Evolutionary conservation across 257 asterid species (phyloP).

Genomic region (Rhazya stricta): DNA sequence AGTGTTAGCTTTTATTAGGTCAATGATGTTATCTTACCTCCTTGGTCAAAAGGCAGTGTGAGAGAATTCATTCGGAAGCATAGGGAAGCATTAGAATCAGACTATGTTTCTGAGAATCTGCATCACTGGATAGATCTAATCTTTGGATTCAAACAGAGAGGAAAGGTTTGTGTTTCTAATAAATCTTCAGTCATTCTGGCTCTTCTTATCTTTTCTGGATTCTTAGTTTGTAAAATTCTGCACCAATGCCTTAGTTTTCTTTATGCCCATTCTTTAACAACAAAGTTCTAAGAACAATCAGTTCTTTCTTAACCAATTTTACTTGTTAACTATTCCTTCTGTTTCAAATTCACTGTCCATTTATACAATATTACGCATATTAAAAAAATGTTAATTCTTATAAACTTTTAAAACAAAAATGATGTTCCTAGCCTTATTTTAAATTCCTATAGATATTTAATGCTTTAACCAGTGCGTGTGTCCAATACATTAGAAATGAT

Average conservation of each 20-base stretch:
- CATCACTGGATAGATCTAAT: conserved; percentile 99
- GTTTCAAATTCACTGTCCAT: no score
- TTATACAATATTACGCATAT: no score
- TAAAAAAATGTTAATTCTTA: no score
- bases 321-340: no score
- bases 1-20: conserved; percentile 53
- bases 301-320: background rate
- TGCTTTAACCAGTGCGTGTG: no score
- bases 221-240: background rate
- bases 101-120: conserved; percentile 90
- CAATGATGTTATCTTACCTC: conserved; percentile 85
- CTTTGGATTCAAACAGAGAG: conserved; percentile 93
- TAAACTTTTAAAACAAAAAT: no score
- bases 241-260: background rate
- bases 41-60: conserved; percentile 92
- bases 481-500: no score
- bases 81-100: conserved; percentile 97
- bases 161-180: conserved; percentile 61
- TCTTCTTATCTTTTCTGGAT: background rate
- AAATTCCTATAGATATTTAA: no score
- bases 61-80: conserved; percentile 91
- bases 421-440: no score
- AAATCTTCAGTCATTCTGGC: background rate
- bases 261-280: background rate
- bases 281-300: background rate